These are phyloP conservation scores for Saccharomyces hybrid DNA, from an alignment of 1,139 yeast species.

Conservation along the genomic window DNA sequence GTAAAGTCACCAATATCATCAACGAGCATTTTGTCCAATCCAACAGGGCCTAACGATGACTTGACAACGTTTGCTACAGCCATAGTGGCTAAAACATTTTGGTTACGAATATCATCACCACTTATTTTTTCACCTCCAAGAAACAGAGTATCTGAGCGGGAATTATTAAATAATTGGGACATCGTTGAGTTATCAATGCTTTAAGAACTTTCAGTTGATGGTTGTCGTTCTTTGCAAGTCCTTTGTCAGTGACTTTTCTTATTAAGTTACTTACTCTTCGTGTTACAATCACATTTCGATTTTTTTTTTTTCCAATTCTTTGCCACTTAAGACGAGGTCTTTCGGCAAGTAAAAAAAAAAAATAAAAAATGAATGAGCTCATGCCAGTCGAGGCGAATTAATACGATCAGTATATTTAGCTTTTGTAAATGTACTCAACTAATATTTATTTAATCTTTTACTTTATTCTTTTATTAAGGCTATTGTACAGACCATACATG, in stretches of 20 bases:
- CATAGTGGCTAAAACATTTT: slow-evolving; percentile 90
- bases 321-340: slow-evolving; percentile 2
- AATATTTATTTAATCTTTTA: neutral
- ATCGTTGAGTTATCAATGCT: slow-evolving; percentile 26
- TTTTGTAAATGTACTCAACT: neutral
- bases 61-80: slow-evolving; percentile 97
- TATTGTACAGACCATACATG: neutral
- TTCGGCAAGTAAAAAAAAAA: neutral
- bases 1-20: slow-evolving; percentile 99
- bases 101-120: slow-evolving; percentile 94
- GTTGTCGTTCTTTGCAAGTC: neutral
- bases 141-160: slow-evolving; percentile 86
- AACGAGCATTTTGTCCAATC: slow-evolving; percentile 95
- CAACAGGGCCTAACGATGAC: slow-evolving; percentile 96
- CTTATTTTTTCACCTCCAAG: slow-evolving; percentile 93
- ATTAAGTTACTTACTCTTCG: slow-evolving; percentile 53
- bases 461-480: neutral
- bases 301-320: neutral
- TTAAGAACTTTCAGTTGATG: neutral
- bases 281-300: slow-evolving; percentile 22
- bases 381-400: too few species aligned
- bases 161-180: slow-evolving; percentile 53
- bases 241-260: neutral
- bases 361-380: neutral
- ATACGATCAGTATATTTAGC: neutral